phyloP scores from a whole-genome alignment of 345 rosid genomes.

The Hibiscus trionum region DNA sequence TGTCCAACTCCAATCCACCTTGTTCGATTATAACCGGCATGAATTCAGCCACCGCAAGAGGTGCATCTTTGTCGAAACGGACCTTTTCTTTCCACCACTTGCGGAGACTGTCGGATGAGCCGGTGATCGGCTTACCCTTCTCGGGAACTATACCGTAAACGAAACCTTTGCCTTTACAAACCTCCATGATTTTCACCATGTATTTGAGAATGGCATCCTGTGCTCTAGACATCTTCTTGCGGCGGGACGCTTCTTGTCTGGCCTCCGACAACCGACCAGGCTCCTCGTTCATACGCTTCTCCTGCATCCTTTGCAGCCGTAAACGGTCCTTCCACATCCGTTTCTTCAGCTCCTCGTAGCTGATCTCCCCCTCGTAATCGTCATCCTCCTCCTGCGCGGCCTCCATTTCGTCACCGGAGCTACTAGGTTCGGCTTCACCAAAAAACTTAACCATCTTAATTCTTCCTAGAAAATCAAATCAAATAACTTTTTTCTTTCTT shows the following conservation, averaged over 20 bases:
- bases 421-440: background rate
- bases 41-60: conserved; percentile 33
- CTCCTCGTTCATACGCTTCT: conserved; percentile 14
- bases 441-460: background rate
- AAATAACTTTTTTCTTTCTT: background rate
- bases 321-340: conserved; percentile 52
- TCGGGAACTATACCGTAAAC: conserved; percentile 28
- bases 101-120: conserved; percentile 59
- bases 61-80: conserved; percentile 43
- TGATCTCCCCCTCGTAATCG: conserved; percentile 22
- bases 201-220: conserved; percentile 61
- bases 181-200: conserved; percentile 73
- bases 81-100: conserved; percentile 71
- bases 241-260: conserved; percentile 28
- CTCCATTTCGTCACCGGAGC: background rate
- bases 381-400: background rate
- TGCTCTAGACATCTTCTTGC: conserved; percentile 51
- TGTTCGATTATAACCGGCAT: conserved; percentile 19
- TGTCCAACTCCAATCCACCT: background rate
- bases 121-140: conserved; percentile 62
- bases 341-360: conserved; percentile 50
- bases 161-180: conserved; percentile 45
- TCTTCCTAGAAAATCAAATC: background rate
- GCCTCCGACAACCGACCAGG: conserved; percentile 5
- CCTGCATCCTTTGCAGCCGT: conserved; percentile 40